A percentile compares a stretch with the other conserved stretches of the same genome.
phyloP scores from a whole-genome alignment of 768 basidiomycete genomes.

The Termitomyces eurrhizus region DNA sequence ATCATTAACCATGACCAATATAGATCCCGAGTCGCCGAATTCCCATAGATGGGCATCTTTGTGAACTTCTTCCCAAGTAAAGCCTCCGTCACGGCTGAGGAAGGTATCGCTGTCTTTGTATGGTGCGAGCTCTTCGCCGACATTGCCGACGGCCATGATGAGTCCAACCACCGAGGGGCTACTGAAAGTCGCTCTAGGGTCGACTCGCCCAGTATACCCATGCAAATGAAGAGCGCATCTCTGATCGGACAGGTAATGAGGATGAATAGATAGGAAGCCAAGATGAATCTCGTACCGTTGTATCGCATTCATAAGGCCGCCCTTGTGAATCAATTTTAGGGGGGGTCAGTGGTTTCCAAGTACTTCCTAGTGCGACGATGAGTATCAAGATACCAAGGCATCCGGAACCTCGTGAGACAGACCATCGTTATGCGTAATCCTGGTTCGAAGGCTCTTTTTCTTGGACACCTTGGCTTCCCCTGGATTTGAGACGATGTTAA shows the following conservation, averaged over 20 bases:
- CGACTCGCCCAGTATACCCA: constrained; percentile 90
- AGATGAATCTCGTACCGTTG: constrained; percentile 43
- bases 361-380: constrained; percentile 50
- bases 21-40: constrained; percentile 94
- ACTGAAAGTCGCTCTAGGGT: constrained; percentile 90
- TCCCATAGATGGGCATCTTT: constrained; percentile 98
- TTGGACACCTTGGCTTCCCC: constrained; percentile 67
- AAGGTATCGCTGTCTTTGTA: constrained; percentile 94
- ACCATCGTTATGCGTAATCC: constrained; percentile 98
- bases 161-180: constrained; percentile 90
- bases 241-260: constrained; percentile 33
- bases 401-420: constrained; percentile 17
- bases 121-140: constrained; percentile 74
- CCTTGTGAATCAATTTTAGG: constrained; percentile 76
- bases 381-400: constrained; percentile 4
- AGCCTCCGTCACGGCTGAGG: constrained; percentile 93
- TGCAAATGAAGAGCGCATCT: constrained; percentile 87
- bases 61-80: constrained; percentile 98
- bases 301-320: constrained; percentile 62
- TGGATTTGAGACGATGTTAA: constrained; percentile 87
- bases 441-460: constrained; percentile 71
- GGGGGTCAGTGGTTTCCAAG: constrained; percentile 81
- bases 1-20: constrained; percentile 93
- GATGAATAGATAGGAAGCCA: neutral
- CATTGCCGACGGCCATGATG: constrained; percentile 95